Percentiles rank a stretch among this genome's conserved stretches.
These are phyloP conservation scores for Alternaria sp. DNA, from an alignment of 2,329 filamentous ascomycete species.

Conservation along the genomic window DNA sequence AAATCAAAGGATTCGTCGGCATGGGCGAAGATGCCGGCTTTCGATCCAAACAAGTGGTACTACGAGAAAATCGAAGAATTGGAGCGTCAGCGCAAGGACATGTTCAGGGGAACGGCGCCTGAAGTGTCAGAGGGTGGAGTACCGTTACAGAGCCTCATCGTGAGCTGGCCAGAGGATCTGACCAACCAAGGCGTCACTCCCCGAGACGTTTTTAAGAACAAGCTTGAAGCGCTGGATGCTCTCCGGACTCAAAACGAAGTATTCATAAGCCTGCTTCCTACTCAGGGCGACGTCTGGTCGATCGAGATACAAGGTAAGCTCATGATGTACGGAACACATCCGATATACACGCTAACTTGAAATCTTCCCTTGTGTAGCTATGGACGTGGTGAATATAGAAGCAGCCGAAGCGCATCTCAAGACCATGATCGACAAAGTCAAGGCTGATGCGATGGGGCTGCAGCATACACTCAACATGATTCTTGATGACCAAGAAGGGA, in stretches of 20 bases:
- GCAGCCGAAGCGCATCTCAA: slow-evolving; percentile 33
- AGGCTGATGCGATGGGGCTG: slow-evolving; percentile 19
- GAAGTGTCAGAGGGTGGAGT: slow-evolving; percentile 15
- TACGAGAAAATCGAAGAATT: slow-evolving; percentile 27
- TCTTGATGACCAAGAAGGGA: slow-evolving; percentile 39
- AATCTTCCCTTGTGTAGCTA: slow-evolving; percentile 9
- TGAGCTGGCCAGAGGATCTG: slow-evolving; percentile 39
- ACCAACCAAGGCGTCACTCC: slow-evolving; percentile 26
- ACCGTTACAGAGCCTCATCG: slow-evolving; percentile 8
- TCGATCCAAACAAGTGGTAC: slow-evolving; percentile 36
- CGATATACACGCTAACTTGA: neutral
- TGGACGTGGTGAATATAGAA: slow-evolving; percentile 24
- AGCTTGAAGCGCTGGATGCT: slow-evolving; percentile 39
- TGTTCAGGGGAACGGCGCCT: slow-evolving; percentile 33
- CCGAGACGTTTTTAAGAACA: slow-evolving; percentile 40
- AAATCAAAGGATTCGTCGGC: slow-evolving; percentile 35
- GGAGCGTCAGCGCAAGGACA: slow-evolving; percentile 29
- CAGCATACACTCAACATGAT: slow-evolving; percentile 33
- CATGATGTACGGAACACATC: neutral
- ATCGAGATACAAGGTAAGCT: slow-evolving; percentile 31
- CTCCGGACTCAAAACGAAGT: slow-evolving; percentile 42
- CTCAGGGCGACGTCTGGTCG: slow-evolving; percentile 15
- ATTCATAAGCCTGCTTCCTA: slow-evolving; percentile 34
- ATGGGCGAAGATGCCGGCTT: slow-evolving; percentile 43
- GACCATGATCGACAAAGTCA: slow-evolving; percentile 34